Percentiles rank a stretch among this genome's conserved stretches.
Evolutionary conservation across 2,329 filamentous ascomycete genomes (phyloP).

Genomic region (Moelleriella libera): DNA sequence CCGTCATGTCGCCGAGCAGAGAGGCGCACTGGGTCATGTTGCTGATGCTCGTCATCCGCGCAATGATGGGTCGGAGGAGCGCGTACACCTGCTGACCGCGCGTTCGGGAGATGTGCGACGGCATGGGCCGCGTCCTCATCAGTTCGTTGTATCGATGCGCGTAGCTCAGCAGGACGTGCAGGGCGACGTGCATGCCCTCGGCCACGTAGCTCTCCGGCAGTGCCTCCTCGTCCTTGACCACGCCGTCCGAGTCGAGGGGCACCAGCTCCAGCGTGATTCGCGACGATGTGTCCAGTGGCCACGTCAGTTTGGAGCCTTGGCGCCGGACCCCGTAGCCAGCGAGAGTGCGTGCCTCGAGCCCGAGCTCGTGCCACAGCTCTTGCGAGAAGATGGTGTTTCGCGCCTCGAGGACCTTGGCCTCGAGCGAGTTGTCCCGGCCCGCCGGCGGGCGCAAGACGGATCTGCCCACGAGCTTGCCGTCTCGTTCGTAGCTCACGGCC

Average conservation of each 20-base stretch:
- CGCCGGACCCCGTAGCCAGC: conserved; percentile 56
- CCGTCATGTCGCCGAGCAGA: conserved; percentile 28
- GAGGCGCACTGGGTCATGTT: conserved; percentile 22
- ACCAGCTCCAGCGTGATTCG: conserved; percentile 54
- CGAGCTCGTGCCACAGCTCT: conserved; percentile 83
- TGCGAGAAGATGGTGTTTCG: conserved; percentile 69
- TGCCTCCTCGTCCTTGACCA: conserved; percentile 11
- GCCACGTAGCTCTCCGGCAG: conserved; percentile 38
- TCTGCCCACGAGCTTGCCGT: conserved; percentile 43
- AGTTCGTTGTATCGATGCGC: conserved; percentile 65
- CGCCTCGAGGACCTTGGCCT: conserved; percentile 58
- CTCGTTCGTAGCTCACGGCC: conserved; percentile 49
- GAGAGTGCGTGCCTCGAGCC: conserved; percentile 63
- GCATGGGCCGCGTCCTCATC: conserved; percentile 45
- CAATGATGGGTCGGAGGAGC: conserved; percentile 37
- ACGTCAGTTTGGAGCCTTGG: conserved; percentile 41
- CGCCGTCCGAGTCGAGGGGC: conserved; percentile 27
- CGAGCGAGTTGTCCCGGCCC: conserved; percentile 38
- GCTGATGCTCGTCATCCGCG: conserved; percentile 29
- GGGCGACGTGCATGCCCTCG: conserved; percentile 48
- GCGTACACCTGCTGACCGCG: conserved; percentile 28
- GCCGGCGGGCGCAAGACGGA: conserved; percentile 36
- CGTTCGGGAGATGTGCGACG: conserved; percentile 22
- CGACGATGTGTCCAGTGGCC: conserved; percentile 36
- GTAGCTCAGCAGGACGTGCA: conserved; percentile 66